Conservation (phyloP, 108 stramenopile species). For the Fragilaria crotonensis region DNA sequence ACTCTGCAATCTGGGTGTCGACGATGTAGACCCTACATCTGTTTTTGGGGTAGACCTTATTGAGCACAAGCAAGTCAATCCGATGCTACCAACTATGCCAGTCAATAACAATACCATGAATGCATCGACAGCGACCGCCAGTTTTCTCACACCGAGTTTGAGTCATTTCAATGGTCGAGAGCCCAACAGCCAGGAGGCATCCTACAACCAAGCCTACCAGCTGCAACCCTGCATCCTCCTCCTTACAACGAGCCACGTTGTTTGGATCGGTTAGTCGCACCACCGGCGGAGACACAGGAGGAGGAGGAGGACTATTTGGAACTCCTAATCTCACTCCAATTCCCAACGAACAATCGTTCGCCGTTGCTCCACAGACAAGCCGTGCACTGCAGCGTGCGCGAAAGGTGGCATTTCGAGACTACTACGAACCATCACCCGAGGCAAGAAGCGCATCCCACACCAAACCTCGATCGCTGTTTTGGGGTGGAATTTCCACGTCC, state of each 20-base stretch:
- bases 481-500: neutral
- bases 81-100: too few relatives aligned
- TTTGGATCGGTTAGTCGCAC: neutral
- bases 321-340: slow-evolving; percentile 63
- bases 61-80: too few relatives aligned
- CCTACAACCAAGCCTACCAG: neutral
- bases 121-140: too few relatives aligned
- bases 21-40: slow-evolving; percentile 47
- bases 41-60: slow-evolving; percentile 57
- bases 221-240: neutral
- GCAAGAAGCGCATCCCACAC: slow-evolving; percentile 9
- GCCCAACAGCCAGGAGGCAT: too few relatives aligned
- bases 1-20: slow-evolving; percentile 73
- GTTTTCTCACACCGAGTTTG: too few relatives aligned
- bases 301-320: slow-evolving; percentile 23
- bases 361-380: slow-evolving; percentile 13
- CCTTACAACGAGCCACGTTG: neutral
- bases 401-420: slow-evolving; percentile 43
- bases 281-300: neutral
- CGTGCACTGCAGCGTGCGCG: slow-evolving; percentile 35
- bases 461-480: neutral
- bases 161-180: too few relatives aligned
- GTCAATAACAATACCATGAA: too few relatives aligned
- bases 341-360: slow-evolving; percentile 15
- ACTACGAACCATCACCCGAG: slow-evolving; percentile 53